phyloP scores from a whole-genome alignment of 73 alveolate genomes.

The Stentor coeruleus region DNA sequence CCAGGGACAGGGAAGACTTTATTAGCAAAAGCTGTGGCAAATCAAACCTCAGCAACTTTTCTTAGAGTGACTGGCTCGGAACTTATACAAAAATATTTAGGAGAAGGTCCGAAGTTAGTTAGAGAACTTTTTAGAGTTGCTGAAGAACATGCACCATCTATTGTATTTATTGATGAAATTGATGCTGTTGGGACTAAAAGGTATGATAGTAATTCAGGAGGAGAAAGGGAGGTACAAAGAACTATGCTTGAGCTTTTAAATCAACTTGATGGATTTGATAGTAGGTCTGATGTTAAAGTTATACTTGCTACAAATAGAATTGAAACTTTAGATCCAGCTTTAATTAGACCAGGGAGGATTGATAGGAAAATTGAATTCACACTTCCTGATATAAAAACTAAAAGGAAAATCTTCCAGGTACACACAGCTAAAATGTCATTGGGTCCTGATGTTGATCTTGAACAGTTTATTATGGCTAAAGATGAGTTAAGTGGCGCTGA shows the following conservation, averaged over 20 bases:
- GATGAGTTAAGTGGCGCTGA: constrained; percentile 95
- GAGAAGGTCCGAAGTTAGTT: constrained; percentile 93
- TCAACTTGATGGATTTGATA: constrained; percentile 99
- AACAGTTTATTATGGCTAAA: constrained; percentile 97
- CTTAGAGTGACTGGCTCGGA: constrained; percentile 99
- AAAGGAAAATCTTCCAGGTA: constrained; percentile 96
- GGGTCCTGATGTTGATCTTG: constrained; percentile 96
- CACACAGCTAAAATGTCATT: constrained; percentile 97
- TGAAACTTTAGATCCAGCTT: constrained; percentile 99
- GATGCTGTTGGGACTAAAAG: constrained; percentile 99
- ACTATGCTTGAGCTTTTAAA: constrained; percentile 99
- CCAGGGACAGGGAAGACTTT: no score
- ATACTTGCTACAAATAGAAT: constrained; percentile 98
- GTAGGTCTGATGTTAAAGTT: no score
- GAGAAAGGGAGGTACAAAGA: constrained; percentile 99
- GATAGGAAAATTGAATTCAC: constrained; percentile 99
- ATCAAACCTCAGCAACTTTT: constrained; percentile 98
- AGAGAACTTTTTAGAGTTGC: constrained; percentile 97
- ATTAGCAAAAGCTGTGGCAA: no score
- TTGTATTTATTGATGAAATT: constrained; percentile 98
- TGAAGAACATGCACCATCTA: constrained; percentile 98
- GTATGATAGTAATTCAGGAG: no score
- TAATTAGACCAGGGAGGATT: constrained; percentile 99
- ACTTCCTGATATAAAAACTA: constrained; percentile 96
- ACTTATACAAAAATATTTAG: constrained; percentile 96